A percentile compares a stretch with the other conserved stretches of the same genome.
These are phyloP conservation scores for Meyerozyma smithsonii DNA, from an alignment of 1,139 yeast species.

Conservation along the genomic window DNA sequence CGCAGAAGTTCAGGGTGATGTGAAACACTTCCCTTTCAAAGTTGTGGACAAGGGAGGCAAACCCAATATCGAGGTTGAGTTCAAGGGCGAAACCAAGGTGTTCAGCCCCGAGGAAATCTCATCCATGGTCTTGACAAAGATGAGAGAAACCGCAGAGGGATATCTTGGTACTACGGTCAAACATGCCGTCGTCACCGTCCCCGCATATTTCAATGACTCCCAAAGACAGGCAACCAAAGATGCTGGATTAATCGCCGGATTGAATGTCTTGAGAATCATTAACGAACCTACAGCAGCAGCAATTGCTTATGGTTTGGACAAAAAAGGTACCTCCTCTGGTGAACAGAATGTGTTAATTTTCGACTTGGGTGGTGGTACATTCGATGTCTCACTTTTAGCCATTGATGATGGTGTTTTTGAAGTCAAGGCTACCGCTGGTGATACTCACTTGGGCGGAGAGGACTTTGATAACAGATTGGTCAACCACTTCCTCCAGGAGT, in stretches of 20 bases:
- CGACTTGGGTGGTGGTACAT: slow-evolving; percentile 51
- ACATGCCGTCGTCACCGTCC: slow-evolving; percentile 48
- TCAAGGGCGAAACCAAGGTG: slow-evolving; percentile 18
- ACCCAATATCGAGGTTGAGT: slow-evolving; percentile 19
- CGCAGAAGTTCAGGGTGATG: slow-evolving; percentile 39
- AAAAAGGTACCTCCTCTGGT: slow-evolving; percentile 22
- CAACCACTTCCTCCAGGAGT: slow-evolving; percentile 73
- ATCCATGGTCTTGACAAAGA: slow-evolving; percentile 26
- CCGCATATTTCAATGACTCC: slow-evolving; percentile 47
- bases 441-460: slow-evolving; percentile 24
- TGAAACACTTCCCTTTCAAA: slow-evolving; percentile 42
- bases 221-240: slow-evolving; percentile 50
- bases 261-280: slow-evolving; percentile 45
- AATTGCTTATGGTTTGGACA: slow-evolving; percentile 43
- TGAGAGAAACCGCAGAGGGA: slow-evolving; percentile 48
- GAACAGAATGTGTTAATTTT: slow-evolving; percentile 33
- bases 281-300: slow-evolving; percentile 53
- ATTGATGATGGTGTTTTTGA: slow-evolving; percentile 21
- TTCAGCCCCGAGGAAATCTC: slow-evolving; percentile 24
- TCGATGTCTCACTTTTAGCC: slow-evolving; percentile 33
- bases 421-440: slow-evolving; percentile 24
- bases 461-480: slow-evolving; percentile 82
- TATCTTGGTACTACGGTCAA: slow-evolving; percentile 37
- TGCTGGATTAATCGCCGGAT: slow-evolving; percentile 48
- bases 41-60: slow-evolving; percentile 23